Base-by-base conservation (phyloP, 805 yeast genomes). In the Wickerhamiella brachini region DNA sequence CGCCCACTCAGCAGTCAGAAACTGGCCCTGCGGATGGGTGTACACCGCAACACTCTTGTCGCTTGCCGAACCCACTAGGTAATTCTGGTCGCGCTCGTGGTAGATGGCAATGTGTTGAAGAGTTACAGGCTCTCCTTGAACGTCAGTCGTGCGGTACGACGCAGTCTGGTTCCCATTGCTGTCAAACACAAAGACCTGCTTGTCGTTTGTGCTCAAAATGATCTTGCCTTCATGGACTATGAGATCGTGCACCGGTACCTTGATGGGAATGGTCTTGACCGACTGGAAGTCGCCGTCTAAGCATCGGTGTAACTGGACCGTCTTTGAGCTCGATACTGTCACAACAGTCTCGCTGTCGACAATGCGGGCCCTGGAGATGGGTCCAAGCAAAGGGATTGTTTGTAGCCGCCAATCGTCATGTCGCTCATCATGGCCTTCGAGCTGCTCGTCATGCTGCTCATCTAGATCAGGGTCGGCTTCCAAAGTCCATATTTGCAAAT, bases 31-130 rank as follows among this genome's bases (percentile, higher is more conserved):
- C 1, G 57, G 51, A 54, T 71, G 74, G 26, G 70, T 69, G 58
- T 74, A 79, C 1, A 71, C 57, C 22, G 84, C 64, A 2, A 83
- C 62, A 24, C 83, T 74, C 60, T 79, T 80, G 61, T 82, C 88
- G 0, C 77, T 62, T 2, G 78, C 66, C 12, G 65, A 51, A 0
- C 64, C 70, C 1, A 62, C 56, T 18, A 68, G 50, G 22, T 49
- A 51, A 31, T 20, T 21, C 7, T 20, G 15, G n/a, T 44, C 50
- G 15, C 18, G 21, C n/a, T 15, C n/a, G 12, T 39, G 47, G n/a
- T 45, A 10, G 13, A 49, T 20, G 23, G 44, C 48, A 26, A 59
- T n/a, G 17, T 54, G 56, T 5, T 50, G 21, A 7, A 58, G 34
- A 6, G 48, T 51, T 3, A 57, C 49, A 1, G 54, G 45, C 39